Evolutionary conservation across 352 stramenopile species (phyloP), one percentile per base, ranked within the genome.

Genomic region (Globisporangium rhizosaccharum): DNA sequence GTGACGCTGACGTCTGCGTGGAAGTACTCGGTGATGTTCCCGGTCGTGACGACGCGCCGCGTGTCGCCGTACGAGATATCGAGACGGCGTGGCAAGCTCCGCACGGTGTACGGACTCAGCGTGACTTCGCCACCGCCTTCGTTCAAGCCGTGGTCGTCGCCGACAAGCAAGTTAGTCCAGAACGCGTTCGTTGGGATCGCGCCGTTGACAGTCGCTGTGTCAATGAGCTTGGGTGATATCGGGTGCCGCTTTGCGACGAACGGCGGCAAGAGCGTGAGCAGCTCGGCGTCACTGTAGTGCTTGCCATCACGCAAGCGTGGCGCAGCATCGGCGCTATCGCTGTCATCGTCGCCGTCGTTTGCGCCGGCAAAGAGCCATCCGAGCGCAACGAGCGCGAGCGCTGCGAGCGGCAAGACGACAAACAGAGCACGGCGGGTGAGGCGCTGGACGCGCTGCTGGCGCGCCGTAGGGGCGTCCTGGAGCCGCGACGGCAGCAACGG

Each of bases 161-260:
- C 80, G 33, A 96, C 75, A 23, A 95, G 74, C 42, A 96, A 56
- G 51, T 96, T 96, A 1, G 86, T 90, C 87, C 88, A 97, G 72
- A 92, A 97, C 33, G 82, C 81, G 51, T 96, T 96, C 23, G 90
- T 97, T 14, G 90, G 90, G 49, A 92, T 71, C 44, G 83, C 72
- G 23, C 65, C 59, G 12, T 61, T 52, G 49, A 88, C 87, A 41
- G 51, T 61, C 25, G 66, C 69, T 45, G 68, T 63, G 26, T 78
- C 71, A 42, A 88, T 70, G 47, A 86, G 64, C 48, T 85, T 82
- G 33, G 82, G 82, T 12, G 78, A 65, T n/a, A 90, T 65, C 18
- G 77, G 69, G 59, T 90, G 81, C 26, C 75, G 58, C 42, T 76
- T 74, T 54, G 75, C 60, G 12, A 66, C 54, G 51, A 88, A 92